Percentiles rank a stretch among this genome's conserved stretches.
Conservation (phyloP, 2,329 filamentous ascomycete species). For the Neofusicoccum umdonicola region DNA sequence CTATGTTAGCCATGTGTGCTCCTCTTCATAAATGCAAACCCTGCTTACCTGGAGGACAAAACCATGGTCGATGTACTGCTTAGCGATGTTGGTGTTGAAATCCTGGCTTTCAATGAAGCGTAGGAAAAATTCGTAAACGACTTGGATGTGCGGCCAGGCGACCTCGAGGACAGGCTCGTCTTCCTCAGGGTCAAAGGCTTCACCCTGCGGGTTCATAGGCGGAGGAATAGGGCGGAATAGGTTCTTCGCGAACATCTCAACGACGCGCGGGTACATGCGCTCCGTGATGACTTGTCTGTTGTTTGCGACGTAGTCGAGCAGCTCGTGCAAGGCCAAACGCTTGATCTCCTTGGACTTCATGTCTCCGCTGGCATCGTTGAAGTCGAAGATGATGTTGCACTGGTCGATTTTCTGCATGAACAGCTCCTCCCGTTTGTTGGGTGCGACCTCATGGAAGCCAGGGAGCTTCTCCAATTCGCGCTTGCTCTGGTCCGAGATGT, state of each 20-base stretch:
- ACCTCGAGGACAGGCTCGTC: conserved; percentile 97
- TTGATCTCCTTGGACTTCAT: conserved; percentile 99
- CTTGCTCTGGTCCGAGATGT: conserved; percentile 86
- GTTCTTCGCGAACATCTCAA: conserved; percentile 99
- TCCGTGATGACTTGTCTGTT: conserved; percentile 98
- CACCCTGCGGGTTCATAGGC: conserved; percentile 94
- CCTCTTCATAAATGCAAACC: not conserved
- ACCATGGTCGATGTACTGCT: conserved; percentile 96
- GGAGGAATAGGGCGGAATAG: conserved; percentile 95
- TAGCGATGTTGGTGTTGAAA: conserved; percentile 99
- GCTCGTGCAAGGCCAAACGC: conserved; percentile 87
- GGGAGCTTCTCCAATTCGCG: conserved; percentile 95
- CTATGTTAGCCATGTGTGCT: conserved; percentile 20
- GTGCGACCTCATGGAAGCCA: conserved; percentile 95
- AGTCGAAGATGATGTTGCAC: conserved; percentile 99
- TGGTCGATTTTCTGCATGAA: conserved; percentile 99
- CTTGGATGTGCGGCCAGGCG: conserved; percentile 98
- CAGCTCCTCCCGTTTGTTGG: conserved; percentile 88
- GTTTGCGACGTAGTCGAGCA: conserved; percentile 97
- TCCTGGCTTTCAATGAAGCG: conserved; percentile 99
- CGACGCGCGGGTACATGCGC: conserved; percentile 96
- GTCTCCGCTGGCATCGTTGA: conserved; percentile 95
- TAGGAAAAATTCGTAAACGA: conserved; percentile 99
- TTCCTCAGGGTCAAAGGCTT: conserved; percentile 97
- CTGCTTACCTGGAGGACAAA: conserved; percentile 75